These are phyloP conservation scores for Magnolia changhungtana DNA, from an alignment of 164 flowering plant species.

Conservation along the genomic window DNA sequence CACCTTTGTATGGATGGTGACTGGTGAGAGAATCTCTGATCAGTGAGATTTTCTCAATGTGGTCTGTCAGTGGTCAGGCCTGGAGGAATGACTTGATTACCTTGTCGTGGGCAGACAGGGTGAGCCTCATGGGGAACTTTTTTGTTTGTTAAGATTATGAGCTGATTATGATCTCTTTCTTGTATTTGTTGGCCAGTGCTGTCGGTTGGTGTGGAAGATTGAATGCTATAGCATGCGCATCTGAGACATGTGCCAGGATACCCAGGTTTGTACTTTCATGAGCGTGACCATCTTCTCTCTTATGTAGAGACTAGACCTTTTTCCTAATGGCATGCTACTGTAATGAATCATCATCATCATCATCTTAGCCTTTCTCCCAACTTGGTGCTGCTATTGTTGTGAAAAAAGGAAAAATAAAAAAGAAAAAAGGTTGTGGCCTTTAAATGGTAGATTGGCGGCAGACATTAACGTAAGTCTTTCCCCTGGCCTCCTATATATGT, in stretches of 20 bases:
- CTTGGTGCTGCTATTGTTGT: too few species aligned
- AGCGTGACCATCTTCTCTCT: background rate
- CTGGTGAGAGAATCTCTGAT: background rate
- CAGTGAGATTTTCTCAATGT: background rate
- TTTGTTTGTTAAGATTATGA: background rate
- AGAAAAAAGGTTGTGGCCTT: too few species aligned
- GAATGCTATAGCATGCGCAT: conserved; percentile 94
- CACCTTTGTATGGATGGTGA: background rate
- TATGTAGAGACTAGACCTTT: background rate
- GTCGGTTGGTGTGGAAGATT: conserved; percentile 95
- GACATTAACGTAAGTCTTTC: too few species aligned
- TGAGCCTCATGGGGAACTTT: background rate
- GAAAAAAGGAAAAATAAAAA: too few species aligned
- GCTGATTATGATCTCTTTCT: background rate
- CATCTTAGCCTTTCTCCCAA: too few species aligned
- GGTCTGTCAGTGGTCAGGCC: background rate
- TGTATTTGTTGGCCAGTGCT: conserved; percentile 51
- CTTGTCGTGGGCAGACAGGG: background rate
- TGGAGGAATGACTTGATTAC: background rate
- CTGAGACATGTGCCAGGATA: conserved; percentile 98
- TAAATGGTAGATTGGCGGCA: too few species aligned
- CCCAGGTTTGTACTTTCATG: conserved; percentile 66
- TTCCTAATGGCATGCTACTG: background rate
- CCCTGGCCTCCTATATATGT: too few species aligned
- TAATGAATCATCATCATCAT: background rate